Evolutionary conservation across 176 grass and related monocot genomes (phyloP), one percentile per base, ranked within the genome.

Genomic region (Aegilops longissima): DNA sequence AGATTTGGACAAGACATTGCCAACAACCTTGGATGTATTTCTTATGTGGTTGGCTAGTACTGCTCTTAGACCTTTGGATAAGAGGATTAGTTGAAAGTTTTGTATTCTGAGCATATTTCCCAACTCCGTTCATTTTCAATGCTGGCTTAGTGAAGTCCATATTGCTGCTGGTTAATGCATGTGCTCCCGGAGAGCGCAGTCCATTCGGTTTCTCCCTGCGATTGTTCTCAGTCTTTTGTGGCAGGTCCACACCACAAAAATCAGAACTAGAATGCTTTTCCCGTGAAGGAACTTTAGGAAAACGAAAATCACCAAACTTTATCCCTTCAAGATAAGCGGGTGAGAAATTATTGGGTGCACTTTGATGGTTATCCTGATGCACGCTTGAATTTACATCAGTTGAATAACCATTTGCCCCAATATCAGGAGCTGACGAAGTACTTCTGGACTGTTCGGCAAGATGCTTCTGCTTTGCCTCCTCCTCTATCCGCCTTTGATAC

Each of bases 401-500:
- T 56, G 17, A 30, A 87, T 76, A 54, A 47, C 76, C 62, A 83
- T 82, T 3, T 66, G 14, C 3, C 31, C 86, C 77, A 64, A 17
- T 73, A 80, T 77, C 21, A 66, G 75, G 83, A 88, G 86, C 82
- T 30, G 74, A 52, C 67, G 66, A 83, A 21, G 66, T 63, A 86
- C 65, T 87, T 81, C 79, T 89, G 65, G 45, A 87, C 85, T 98
- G 91, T 81, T 88, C 82, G 49, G 88, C 85, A 13, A 92, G 87
- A 66, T 90, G 91, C 58, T 92, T 91, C 68, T 94, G 73, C 75
- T 96, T 99, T 88, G 94, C 80, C 79, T 94, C 90, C 63, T 96
- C 97, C 84, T 99, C 97, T 65, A 96, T 89, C 73, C 80, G 44
- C 76, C 89, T 89, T 88, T 99, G 97, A 29, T 93, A 91, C 85